phyloP scores from a whole-genome alignment of 768 basidiomycete genomes.

The Sarcodon aspratus region DNA sequence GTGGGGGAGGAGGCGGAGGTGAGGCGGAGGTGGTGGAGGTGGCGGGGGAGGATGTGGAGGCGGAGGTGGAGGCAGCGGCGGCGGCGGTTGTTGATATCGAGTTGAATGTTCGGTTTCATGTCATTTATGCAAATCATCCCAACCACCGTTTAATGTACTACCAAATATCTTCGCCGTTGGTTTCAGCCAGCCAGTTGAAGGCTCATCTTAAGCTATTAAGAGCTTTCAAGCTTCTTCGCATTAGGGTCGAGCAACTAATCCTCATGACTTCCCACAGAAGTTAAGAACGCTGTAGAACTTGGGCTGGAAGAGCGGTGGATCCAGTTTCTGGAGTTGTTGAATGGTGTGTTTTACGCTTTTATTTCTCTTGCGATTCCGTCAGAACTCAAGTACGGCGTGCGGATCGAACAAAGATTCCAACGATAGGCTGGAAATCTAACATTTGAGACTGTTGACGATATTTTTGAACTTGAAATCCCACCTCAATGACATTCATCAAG shows the following conservation, averaged over 20 bases:
- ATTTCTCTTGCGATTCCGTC: too few relatives aligned
- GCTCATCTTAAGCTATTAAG: slow-evolving; percentile 6
- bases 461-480: slow-evolving; percentile 17
- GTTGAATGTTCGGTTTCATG: too few relatives aligned
- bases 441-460: slow-evolving; percentile 15
- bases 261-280: too few relatives aligned
- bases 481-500: slow-evolving; percentile 9
- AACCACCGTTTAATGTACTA: too few relatives aligned
- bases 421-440: slow-evolving; percentile 15
- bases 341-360: slow-evolving; percentile 12
- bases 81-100: too few relatives aligned
- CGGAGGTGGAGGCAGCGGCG: too few relatives aligned
- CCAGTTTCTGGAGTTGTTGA: slow-evolving; percentile 15
- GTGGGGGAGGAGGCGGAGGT: too few relatives aligned
- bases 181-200: slow-evolving; percentile 5
- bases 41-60: not conserved
- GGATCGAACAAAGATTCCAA: slow-evolving; percentile 20
- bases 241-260: slow-evolving; percentile 1
- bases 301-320: slow-evolving; percentile 4
- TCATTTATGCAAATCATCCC: too few relatives aligned
- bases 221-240: slow-evolving; percentile 5
- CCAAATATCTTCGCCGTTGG: too few relatives aligned
- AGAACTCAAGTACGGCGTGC: too few relatives aligned
- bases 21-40: not conserved
- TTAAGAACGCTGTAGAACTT: not conserved